phyloP scores from a whole-genome alignment of 2,329 filamentous ascomycete species.

The Blastomyces parvus region DNA sequence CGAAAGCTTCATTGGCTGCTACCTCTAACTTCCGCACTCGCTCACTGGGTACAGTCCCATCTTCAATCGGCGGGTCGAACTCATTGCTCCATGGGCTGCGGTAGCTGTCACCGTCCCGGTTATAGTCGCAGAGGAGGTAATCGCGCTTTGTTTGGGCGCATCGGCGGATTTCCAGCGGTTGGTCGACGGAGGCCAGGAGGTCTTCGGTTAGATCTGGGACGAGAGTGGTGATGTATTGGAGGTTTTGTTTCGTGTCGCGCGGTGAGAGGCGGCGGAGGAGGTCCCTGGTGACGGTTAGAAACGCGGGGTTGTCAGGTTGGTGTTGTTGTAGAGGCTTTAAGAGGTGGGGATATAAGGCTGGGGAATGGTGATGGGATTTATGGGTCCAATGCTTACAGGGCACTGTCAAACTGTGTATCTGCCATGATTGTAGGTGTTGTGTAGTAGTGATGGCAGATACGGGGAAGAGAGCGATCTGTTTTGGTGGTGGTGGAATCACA shows the following conservation, averaged over 20 bases:
- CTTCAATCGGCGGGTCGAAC: constrained; percentile 84
- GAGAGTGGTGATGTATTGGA: constrained; percentile 78
- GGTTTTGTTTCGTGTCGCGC: constrained; percentile 78
- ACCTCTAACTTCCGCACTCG: constrained; percentile 88
- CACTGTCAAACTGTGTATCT: constrained; percentile 43
- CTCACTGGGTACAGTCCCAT: constrained; percentile 82
- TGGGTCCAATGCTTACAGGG: constrained; percentile 34
- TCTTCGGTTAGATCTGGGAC: constrained; percentile 92
- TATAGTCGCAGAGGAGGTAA: constrained; percentile 98
- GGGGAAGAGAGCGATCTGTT: background rate
- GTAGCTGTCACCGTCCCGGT: constrained; percentile 96
- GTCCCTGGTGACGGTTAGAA: constrained; percentile 53
- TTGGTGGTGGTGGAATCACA: background rate
- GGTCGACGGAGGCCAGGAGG: constrained; percentile 93
- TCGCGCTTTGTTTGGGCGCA: constrained; percentile 85
- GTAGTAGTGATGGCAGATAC: background rate
- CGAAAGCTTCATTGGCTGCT: constrained; percentile 89
- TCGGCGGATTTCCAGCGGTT: constrained; percentile 76
- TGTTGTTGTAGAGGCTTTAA: background rate
- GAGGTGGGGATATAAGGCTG: constrained; percentile 15
- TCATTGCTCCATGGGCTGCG: constrained; percentile 98
- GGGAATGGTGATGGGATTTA: background rate
- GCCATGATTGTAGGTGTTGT: constrained; percentile 28
- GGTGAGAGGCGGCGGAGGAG: constrained; percentile 96
- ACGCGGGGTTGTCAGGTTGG: constrained; percentile 13